Evolutionary conservation across 169 alveolate genomes (phyloP).

Genomic region (Plasmodium gonderi): DNA sequence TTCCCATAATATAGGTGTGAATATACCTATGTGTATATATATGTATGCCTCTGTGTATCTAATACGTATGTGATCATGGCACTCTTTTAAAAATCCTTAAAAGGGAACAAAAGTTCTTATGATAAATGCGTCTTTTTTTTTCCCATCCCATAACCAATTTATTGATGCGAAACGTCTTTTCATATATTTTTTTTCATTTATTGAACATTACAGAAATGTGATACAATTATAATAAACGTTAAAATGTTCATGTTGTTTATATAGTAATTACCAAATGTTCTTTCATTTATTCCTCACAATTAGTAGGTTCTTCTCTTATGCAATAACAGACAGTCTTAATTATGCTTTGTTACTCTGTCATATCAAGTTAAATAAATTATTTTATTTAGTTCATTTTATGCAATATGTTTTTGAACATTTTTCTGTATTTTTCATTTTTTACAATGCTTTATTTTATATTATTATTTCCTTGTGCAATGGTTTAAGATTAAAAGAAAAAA

Average conservation of each 20-base stretch:
- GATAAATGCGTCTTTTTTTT: neutral
- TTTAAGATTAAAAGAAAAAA: too few species aligned
- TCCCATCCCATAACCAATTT: neutral
- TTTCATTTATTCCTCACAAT: neutral
- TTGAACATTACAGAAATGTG: neutral
- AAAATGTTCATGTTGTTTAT: neutral
- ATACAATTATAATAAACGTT: neutral
- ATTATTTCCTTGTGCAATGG: too few species aligned
- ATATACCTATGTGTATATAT: neutral
- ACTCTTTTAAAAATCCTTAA: neutral
- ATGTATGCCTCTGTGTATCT: neutral
- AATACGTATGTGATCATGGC: neutral
- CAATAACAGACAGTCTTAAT: neutral
- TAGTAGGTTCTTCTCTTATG: too few species aligned
- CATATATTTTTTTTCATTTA: neutral
- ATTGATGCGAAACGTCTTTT: neutral
- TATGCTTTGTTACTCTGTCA: neutral
- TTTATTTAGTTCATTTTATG: neutral
- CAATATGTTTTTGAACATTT: neutral
- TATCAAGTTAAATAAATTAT: neutral
- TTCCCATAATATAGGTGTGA: neutral
- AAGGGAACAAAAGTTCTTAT: neutral
- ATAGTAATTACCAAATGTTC: neutral
- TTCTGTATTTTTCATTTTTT: neutral
- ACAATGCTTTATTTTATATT: neutral